Evolutionary conservation across 148 eudicot species (phyloP).

Genomic region (Silene conica): DNA sequence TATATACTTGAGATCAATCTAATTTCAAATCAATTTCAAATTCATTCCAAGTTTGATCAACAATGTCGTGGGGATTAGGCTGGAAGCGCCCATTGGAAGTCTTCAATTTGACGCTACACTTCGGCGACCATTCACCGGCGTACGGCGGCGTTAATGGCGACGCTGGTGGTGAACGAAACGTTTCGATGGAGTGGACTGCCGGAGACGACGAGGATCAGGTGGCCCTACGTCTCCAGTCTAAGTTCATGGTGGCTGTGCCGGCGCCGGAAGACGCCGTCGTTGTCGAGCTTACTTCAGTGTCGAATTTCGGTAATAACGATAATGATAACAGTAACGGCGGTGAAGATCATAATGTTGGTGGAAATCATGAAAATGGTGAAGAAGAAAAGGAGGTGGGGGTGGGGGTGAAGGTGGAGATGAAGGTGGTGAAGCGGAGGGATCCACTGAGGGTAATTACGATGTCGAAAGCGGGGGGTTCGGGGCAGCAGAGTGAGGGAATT

Average conservation of each 20-base stretch:
- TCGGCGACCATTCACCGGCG: constrained; percentile 45
- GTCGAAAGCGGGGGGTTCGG: constrained; percentile 62
- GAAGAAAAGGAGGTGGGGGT: constrained; percentile 6
- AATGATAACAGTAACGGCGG: no score
- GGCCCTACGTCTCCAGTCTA: constrained; percentile 70
- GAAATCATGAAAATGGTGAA: background rate
- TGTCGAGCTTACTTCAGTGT: constrained; percentile 29
- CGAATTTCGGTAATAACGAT: no score
- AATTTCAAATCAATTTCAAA: background rate
- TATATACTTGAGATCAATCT: background rate
- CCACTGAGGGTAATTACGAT: constrained; percentile 56
- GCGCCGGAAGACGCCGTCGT: constrained; percentile 77
- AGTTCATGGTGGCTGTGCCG: constrained; percentile 86
- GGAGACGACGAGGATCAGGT: constrained; percentile 95
- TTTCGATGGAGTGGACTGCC: constrained; percentile 69
- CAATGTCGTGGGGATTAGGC: constrained; percentile 61
- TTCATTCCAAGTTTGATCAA: background rate
- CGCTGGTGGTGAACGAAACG: constrained; percentile 23
- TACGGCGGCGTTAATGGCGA: background rate
- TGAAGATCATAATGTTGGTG: background rate
- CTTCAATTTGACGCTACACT: constrained; percentile 62
- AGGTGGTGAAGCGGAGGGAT: constrained; percentile 76
- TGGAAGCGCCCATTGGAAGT: constrained; percentile 32
- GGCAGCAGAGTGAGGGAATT: constrained; percentile 82
- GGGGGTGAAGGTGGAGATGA: constrained; percentile 55